Evolutionary conservation across 2,329 filamentous ascomycete genomes (phyloP).

Genomic region (Talaromyces verruculosus): DNA sequence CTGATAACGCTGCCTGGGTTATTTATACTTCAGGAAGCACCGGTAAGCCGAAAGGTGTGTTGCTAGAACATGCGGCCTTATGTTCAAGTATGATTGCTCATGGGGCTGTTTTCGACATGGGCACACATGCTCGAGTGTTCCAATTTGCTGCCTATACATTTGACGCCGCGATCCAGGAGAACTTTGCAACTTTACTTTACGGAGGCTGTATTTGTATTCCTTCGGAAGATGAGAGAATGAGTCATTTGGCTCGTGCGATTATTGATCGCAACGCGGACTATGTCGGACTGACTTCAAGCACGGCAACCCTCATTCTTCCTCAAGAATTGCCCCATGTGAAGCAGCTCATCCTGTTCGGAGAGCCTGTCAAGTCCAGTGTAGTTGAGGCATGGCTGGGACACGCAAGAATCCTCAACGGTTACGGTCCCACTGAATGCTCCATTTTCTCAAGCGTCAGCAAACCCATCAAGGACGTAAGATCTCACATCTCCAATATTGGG

Average conservation of each 20-base stretch:
- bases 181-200: neutral
- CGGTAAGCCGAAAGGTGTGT: neutral
- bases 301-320: conserved; percentile 40
- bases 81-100: conserved; percentile 52
- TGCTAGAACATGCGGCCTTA: neutral
- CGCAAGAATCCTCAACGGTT: neutral
- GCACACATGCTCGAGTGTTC: conserved; percentile 57
- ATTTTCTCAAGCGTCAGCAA: neutral
- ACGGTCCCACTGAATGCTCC: neutral
- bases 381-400: neutral
- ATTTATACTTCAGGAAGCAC: neutral
- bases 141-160: conserved; percentile 58
- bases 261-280: neutral
- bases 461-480: conserved; percentile 9
- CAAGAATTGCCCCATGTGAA: conserved; percentile 25
- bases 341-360: conserved; percentile 30
- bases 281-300: conserved; percentile 47
- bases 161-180: conserved; percentile 53
- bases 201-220: neutral
- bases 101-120: conserved; percentile 45
- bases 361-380: conserved; percentile 47
- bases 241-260: neutral
- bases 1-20: neutral
- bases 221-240: neutral
- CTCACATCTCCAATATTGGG: neutral